phyloP scores from a whole-genome alignment of 1,284 basidiomycete species.

The Cryptococcus sp. region DNA sequence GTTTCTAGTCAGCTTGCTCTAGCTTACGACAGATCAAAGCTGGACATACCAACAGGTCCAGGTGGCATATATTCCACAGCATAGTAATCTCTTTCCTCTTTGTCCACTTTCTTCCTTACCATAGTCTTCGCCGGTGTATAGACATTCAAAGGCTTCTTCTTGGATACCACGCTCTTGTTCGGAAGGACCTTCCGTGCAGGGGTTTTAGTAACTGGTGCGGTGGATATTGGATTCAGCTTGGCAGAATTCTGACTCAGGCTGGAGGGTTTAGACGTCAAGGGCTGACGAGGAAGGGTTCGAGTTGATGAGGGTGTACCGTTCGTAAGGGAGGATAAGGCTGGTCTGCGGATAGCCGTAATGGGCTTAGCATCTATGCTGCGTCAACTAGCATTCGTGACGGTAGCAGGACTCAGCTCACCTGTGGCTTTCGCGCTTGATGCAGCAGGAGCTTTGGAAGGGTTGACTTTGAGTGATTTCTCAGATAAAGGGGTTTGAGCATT shows the following conservation, averaged over 20 bases:
- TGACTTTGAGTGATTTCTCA: too few species aligned
- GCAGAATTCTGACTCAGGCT: not conserved
- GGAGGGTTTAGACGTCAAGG: conserved; percentile 1
- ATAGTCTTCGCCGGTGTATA: conserved; percentile 12
- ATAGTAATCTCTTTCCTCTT: not conserved
- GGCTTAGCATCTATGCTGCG: not conserved
- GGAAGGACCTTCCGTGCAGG: not conserved
- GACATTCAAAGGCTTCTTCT: conserved; percentile 11
- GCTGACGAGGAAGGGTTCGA: not conserved
- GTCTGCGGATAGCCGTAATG: not conserved
- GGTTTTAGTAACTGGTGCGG: too few species aligned
- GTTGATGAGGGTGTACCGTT: not conserved
- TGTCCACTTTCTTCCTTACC: too few species aligned
- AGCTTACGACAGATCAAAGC: not conserved
- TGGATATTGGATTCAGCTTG: not conserved
- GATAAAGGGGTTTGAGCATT: not conserved
- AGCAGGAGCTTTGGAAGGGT: too few species aligned
- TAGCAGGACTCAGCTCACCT: not conserved
- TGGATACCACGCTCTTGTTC: not conserved
- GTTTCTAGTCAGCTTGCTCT: not conserved
- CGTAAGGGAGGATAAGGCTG: not conserved
- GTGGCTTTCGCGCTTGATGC: not conserved
- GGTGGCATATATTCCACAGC: conserved; percentile 14
- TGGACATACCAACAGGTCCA: conserved; percentile 3
- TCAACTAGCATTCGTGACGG: too few species aligned